These are phyloP conservation scores for Rhododendron kiyosumense DNA, from an alignment of 148 eudicot genomes.

Conservation along the genomic window DNA sequence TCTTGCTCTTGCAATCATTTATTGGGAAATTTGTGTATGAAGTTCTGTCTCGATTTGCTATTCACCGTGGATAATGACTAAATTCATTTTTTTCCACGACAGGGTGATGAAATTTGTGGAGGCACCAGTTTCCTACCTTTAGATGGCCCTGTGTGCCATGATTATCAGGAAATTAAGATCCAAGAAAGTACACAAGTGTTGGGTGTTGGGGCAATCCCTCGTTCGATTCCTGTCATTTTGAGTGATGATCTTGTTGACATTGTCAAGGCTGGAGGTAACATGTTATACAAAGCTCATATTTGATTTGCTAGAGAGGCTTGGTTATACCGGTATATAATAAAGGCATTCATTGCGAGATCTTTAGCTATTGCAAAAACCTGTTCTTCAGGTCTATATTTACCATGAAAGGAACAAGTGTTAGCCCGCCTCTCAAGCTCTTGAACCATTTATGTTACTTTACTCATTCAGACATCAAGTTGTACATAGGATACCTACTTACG, in stretches of 20 bases:
- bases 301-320: not conserved
- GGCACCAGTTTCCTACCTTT: conserved; percentile 61
- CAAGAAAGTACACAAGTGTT: conserved; percentile 90
- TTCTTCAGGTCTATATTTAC: not conserved
- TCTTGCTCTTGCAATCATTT: not conserved
- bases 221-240: conserved; percentile 84
- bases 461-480: not conserved
- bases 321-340: not conserved
- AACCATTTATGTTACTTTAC: not conserved
- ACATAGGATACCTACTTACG: not conserved
- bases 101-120: conserved; percentile 51
- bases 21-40: not conserved
- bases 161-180: conserved; percentile 93
- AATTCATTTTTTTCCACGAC: conserved; percentile 6
- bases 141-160: conserved; percentile 72
- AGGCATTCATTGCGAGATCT: not conserved
- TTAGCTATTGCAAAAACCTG: not conserved
- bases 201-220: conserved; percentile 94
- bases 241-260: conserved; percentile 91
- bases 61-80: not conserved
- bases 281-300: not conserved
- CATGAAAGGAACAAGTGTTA: not conserved
- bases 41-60: not conserved
- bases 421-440: not conserved
- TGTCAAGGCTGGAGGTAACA: conserved; percentile 84